These are phyloP conservation scores for Dicorynia guianensis DNA, from an alignment of 306 rosid species.

Conservation along the genomic window DNA sequence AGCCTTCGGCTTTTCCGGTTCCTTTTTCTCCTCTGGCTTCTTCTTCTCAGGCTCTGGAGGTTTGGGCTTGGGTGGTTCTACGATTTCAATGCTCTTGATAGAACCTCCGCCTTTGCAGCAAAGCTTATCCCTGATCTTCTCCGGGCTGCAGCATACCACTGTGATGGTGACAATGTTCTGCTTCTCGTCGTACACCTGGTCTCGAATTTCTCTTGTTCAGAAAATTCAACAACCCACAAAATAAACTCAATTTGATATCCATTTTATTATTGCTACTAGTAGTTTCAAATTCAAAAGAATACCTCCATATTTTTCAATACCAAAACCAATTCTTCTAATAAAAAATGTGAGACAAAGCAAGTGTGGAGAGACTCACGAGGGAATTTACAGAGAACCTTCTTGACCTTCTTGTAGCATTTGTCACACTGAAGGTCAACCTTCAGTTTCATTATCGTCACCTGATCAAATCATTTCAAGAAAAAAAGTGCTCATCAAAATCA, in stretches of 20 bases:
- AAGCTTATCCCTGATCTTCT: conserved; percentile 66
- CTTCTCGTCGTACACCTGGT: conserved; percentile 77
- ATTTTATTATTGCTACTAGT: neutral
- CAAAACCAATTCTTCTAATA: neutral
- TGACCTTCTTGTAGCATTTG: conserved; percentile 79
- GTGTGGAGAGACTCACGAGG: conserved; percentile 71
- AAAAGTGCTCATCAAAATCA: neutral
- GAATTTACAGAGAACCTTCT: conserved; percentile 73
- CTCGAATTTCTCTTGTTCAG: conserved; percentile 82
- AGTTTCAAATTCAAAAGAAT: neutral
- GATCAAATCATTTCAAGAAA: conserved; percentile 23
- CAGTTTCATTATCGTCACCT: conserved; percentile 67
- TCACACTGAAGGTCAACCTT: conserved; percentile 75
- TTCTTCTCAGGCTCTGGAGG: neutral
- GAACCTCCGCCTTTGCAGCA: conserved; percentile 60
- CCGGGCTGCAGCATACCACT: conserved; percentile 85
- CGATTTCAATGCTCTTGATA: conserved; percentile 72
- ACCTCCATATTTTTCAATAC: neutral
- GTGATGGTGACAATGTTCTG: conserved; percentile 60
- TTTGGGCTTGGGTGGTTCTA: conserved; percentile 54
- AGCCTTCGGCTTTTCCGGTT: conserved; percentile 25
- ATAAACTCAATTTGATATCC: conserved; percentile 47
- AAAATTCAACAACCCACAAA: conserved; percentile 39
- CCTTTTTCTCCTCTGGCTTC: neutral
- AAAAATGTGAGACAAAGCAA: neutral